Percentiles rank a stretch among this genome's conserved stretches.
Evolutionary conservation across 83 land plant genomes (phyloP).

Genomic region (Picea abies): DNA sequence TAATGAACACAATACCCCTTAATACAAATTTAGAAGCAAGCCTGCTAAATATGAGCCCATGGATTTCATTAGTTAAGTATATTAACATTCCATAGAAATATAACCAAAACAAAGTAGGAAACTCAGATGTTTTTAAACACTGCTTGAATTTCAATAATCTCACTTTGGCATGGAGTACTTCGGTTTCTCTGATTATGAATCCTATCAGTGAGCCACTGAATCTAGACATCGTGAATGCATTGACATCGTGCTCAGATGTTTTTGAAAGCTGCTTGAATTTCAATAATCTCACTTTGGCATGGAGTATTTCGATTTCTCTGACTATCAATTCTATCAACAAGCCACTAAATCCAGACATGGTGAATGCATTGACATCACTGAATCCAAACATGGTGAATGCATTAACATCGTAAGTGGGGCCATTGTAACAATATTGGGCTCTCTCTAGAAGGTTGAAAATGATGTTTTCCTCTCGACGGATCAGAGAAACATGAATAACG

Average conservation of each 20-base stretch:
- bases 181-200: slow-evolving; percentile 59
- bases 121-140: no score
- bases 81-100: no score
- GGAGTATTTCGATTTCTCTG: slow-evolving; percentile 57
- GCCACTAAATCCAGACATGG: slow-evolving; percentile 27
- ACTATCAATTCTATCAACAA: slow-evolving; percentile 56
- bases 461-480: slow-evolving; percentile 75
- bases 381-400: slow-evolving; percentile 15
- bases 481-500: slow-evolving; percentile 52
- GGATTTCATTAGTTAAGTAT: no score
- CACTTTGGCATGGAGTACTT: slow-evolving; percentile 63
- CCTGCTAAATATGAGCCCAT: no score
- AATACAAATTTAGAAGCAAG: no score
- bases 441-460: slow-evolving; percentile 76
- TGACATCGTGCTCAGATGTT: no score
- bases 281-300: slow-evolving; percentile 47
- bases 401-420: slow-evolving; percentile 36
- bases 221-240: no score
- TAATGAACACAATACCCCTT: no score
- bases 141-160: no score
- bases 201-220: slow-evolving; percentile 23
- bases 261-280: no score
- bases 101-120: no score
- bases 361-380: not conserved
- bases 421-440: slow-evolving; percentile 65